Evolutionary conservation across 23 red algal genomes (phyloP), one percentile per base, ranked within the genome.

Genomic region (Pyropia yezoensis): DNA sequence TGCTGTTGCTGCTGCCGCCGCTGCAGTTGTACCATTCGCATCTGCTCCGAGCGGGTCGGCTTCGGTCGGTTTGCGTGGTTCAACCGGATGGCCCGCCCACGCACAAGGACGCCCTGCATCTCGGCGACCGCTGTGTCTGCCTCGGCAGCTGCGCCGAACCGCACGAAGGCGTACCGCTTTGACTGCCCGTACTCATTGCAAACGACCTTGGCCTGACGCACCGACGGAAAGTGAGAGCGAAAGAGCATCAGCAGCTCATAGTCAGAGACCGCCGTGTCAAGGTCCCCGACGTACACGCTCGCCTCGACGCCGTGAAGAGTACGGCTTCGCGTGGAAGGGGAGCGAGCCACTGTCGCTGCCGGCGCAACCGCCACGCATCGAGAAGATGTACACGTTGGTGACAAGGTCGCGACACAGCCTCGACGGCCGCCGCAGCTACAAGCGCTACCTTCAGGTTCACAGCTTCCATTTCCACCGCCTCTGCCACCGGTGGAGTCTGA

Each of bases 141-240:
- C 27, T 90, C 86, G 54, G 63, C 62, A 3, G 76, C 49, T 59
- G 58, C 64, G 30, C 58, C 76, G 25, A 90, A 90, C 49, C 86
- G 53, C 11, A 90, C 76, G 50, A 90, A 90, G 3, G 69, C 86
- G 52, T 74, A 90, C 1, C 86, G 74, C 23, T 66, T 28, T 39
- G 66, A 71, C 57, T 90, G 77, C 6, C 86, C 86, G 50, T 81
- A 77, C 45, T 90, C 86, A 70, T 90, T 79, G 47, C 86, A 90
- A 0, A 90, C 76, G 33, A 90, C 86, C 52, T 90, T 90, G 16
- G 86, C 86, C 54, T 90, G 86, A 15, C 86, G 76, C 14, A 81
- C 75, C 18, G 86, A 90, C 1, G 64, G 50, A 34, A 71, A 90
- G 23, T 75, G 69, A 52, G 85, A 57, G 51, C 78, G 77, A 28